A percentile compares a stretch with the other conserved stretches of the same genome.
Conservation (phyloP, 2,329 filamentous ascomycete species). For the Cladosporium halotolerans region DNA sequence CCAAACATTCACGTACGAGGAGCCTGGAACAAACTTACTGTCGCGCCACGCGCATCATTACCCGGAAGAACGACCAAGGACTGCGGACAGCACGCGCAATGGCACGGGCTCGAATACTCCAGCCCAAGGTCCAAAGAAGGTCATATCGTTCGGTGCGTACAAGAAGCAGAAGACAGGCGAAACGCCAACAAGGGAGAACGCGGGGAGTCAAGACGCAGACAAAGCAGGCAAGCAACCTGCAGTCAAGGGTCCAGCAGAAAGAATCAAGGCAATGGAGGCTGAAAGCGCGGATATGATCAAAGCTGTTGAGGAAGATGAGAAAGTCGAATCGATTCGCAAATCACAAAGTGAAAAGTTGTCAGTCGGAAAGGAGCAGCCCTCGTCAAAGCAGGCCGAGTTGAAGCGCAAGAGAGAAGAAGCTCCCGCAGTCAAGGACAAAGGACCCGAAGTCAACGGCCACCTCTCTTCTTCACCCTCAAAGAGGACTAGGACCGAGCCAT, state of each 20-base stretch:
- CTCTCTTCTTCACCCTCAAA: not conserved
- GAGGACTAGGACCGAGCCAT: not conserved
- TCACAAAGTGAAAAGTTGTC: conserved; percentile 3
- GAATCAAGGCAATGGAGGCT: conserved; percentile 20
- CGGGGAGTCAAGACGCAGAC: not conserved
- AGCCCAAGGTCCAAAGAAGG: conserved; percentile 46
- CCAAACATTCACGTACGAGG: conserved; percentile 55
- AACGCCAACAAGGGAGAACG: conserved; percentile 17
- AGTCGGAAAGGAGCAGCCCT: not conserved
- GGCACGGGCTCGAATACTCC: conserved; percentile 4
- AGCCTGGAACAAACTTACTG: conserved; percentile 38
- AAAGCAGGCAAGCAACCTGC: conserved; percentile 23
- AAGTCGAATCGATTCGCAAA: conserved; percentile 12
- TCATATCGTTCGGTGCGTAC: conserved; percentile 56
- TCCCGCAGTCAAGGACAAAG: not conserved
- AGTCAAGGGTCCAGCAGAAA: conserved; percentile 28
- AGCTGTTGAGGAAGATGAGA: conserved; percentile 20
- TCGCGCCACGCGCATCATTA: conserved; percentile 22
- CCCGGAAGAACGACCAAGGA: conserved; percentile 28
- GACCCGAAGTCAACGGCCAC: not conserved
- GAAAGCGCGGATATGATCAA: conserved; percentile 28
- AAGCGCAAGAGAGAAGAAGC: conserved; percentile 23
- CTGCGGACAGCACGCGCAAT: conserved; percentile 17
- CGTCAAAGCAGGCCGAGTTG: conserved; percentile 18
- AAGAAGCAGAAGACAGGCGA: conserved; percentile 49